These are phyloP conservation scores for Chenopodium berlandieri DNA, from an alignment of 148 eudicot genomes.

Conservation along the genomic window DNA sequence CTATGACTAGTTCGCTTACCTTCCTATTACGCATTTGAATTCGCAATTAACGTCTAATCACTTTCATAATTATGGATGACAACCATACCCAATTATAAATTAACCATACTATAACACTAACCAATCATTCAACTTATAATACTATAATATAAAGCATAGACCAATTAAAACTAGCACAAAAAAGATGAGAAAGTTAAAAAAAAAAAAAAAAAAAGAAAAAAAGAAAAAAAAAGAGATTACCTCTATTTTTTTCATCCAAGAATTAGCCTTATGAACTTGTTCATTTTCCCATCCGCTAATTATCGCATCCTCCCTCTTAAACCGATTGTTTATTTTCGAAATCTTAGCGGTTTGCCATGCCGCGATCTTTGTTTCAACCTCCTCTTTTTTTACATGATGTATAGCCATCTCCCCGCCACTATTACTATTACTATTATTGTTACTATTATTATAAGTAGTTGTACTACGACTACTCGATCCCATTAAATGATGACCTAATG, in stretches of 20 bases:
- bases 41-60: background rate
- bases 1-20: background rate
- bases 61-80: background rate
- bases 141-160: background rate
- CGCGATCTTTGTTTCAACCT: slow-evolving; percentile 78
- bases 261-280: slow-evolving; percentile 71
- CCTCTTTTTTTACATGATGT: slow-evolving; percentile 83
- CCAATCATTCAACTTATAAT: background rate
- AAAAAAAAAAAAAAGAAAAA: too few species aligned
- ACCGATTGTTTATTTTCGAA: slow-evolving; percentile 80
- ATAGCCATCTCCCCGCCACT: slow-evolving; percentile 27
- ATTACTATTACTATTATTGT: background rate
- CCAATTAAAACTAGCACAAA: background rate
- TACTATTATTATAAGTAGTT: background rate
- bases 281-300: slow-evolving; percentile 88
- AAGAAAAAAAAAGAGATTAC: slow-evolving; percentile 29
- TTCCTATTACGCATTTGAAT: background rate
- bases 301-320: slow-evolving; percentile 81
- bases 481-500: background rate
- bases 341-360: slow-evolving; percentile 95
- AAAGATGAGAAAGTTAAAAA: background rate
- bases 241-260: slow-evolving; percentile 95
- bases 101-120: background rate
- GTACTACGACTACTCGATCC: background rate
- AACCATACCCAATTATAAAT: background rate